Conservation (phyloP, 768 basidiomycete species). For the Cyclocybe cylindracea region DNA sequence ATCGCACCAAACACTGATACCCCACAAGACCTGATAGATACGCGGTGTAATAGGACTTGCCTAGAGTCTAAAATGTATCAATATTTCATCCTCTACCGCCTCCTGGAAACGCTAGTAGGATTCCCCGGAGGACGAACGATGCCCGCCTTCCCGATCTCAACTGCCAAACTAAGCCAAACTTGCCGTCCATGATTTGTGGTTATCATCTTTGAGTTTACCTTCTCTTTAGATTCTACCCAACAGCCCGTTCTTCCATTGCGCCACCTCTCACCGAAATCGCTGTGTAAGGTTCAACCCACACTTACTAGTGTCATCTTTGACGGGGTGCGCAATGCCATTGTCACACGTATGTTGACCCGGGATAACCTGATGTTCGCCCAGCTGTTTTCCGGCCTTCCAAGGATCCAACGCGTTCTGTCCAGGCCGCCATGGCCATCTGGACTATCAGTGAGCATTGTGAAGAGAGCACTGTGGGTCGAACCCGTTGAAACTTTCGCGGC, state of each 20-base stretch:
- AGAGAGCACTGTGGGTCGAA: not conserved
- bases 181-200: not conserved
- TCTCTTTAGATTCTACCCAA: not conserved
- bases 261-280: no score
- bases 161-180: constrained; percentile 17
- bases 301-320: no score
- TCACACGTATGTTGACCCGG: no score
- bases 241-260: no score
- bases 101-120: not conserved
- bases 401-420: not conserved
- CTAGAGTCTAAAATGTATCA: constrained; percentile 5
- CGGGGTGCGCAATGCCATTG: no score
- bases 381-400: no score
- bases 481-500: not conserved
- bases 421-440: constrained; percentile 3
- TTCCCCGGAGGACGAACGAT: not conserved
- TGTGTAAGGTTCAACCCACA: no score
- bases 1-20: no score
- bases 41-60: not conserved
- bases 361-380: no score
- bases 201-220: not conserved
- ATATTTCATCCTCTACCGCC: constrained; percentile 1
- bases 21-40: no score
- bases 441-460: constrained; percentile 2
- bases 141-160: not conserved